Conservation (phyloP, 116 monocot species). For the Trichopus zeylanicus region DNA sequence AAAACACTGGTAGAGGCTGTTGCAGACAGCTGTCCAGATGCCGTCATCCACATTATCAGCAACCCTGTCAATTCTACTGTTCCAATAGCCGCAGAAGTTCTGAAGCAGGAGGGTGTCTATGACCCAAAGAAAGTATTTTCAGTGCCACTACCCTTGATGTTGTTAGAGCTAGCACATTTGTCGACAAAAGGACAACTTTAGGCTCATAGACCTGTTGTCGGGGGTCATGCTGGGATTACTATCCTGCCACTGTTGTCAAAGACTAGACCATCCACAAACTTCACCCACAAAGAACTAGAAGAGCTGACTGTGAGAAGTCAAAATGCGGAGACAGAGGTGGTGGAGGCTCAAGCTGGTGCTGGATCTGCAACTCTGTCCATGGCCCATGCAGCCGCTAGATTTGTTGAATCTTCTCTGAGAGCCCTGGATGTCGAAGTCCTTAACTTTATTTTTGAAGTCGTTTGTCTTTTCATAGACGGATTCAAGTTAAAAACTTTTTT, state of each 20-base stretch:
- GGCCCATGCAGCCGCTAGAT: constrained; percentile 60
- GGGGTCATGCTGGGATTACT: constrained; percentile 55
- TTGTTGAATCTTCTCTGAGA: constrained; percentile 54
- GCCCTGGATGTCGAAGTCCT: constrained; percentile 62
- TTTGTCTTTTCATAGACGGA: no score
- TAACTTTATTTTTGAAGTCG: no score
- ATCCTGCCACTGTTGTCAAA: constrained; percentile 59
- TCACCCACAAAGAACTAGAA: constrained; percentile 42
- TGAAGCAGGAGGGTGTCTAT: constrained; percentile 52
- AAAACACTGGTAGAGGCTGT: constrained; percentile 47
- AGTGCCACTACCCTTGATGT: constrained; percentile 61
- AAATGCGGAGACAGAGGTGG: constrained; percentile 60
- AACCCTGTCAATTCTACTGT: constrained; percentile 69
- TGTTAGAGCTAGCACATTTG: constrained; percentile 64
- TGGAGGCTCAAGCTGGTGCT: constrained; percentile 65
- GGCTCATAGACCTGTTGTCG: constrained; percentile 58
- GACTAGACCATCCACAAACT: constrained; percentile 27
- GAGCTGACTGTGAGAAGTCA: constrained; percentile 43
- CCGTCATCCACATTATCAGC: constrained; percentile 54
- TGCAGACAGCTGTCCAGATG: constrained; percentile 48
- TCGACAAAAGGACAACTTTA: constrained; percentile 43
- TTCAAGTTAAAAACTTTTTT: no score
- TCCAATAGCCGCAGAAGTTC: constrained; percentile 59
- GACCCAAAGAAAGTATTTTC: constrained; percentile 56
- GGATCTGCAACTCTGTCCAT: constrained; percentile 60